Evolutionary conservation across 345 rosid genomes (phyloP), one percentile per base, ranked within the genome.

Genomic region (Litchi chinensis): DNA sequence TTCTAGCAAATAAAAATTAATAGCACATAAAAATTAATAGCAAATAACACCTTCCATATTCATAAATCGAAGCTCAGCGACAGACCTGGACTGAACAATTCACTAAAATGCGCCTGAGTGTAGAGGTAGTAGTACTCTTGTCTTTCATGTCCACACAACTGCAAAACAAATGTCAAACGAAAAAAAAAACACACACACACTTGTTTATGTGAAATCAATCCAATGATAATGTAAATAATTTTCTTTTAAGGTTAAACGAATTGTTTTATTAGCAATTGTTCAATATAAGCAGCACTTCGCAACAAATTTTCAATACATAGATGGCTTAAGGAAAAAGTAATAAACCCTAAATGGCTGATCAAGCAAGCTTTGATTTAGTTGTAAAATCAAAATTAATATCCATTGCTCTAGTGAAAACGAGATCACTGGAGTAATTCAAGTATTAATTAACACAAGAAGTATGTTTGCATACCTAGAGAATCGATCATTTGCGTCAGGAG

Each of bases 31-130:
- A 22, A 12, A 6, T 7, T 41, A 28, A 71, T 28, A 6, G 43
- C 28, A 0, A 26, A 60, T n/a, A n/a, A 57, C 59, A 11, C 12
- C 2, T 24, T 8, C 11, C 28, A 66, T 67, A 18, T 40, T 79
- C 75, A 3, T 56, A 11, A 67, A 6, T 48, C 56, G 48, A 73
- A 74, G 65, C 70, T 56, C 10, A 39, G n/a, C 41, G 56, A 83
- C 90, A 65, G 82, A 93, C 98, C 98, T 92, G 95, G 0, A 87
- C 86, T 63, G 95, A 79, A 84, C 98, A 96, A 77, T 89, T 93
- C n/a, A 82, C 86, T 84, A 93, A 87, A 84, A 96, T 85, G 78
- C 94, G 93, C 76, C 82, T 90, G 41, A 93, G 91, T 67, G 85
- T 75, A 40, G 97, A 90, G 43, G 85, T 80, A 60, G 85, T 80